Evolutionary conservation across 306 rosid species (phyloP), one percentile per base, ranked within the genome.

Genomic region (Quercus ilex): DNA sequence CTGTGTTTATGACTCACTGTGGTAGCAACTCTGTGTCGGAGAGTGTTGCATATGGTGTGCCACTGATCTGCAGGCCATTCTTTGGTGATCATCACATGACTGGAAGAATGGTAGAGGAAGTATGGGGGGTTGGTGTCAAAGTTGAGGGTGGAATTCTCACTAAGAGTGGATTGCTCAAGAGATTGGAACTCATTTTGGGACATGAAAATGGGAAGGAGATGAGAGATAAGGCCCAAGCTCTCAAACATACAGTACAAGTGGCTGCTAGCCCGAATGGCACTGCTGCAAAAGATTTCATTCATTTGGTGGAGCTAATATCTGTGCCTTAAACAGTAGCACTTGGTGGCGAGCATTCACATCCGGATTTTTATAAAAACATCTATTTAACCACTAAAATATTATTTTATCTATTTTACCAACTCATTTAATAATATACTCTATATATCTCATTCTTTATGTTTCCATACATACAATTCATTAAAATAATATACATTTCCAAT

Each of bases 11-110:
- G 85, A 85, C 91, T 8, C 94, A 90, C 4, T 71, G 84, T 46
- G 92, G 90, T 15, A 41, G 80, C 25, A 89, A 87, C 82, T 87
- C 92, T 0, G 88, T 87, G 4, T 74, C 15, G 43, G 92, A 91
- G 77, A 76, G 90, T 41, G 59, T 91, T 13, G 81, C 80, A 3
- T 78, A 71, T 53, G 89, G 84, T 19, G 91, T 90, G 21, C 91
- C 94, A 1, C 83, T 90, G 88, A 81, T 89, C 3, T 75, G 84
- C 46, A 72, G 89, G 81, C 91, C 88, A 0, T 85, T 74, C 14
- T 87, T 85, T n/a, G 91, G 85, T 33, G 93, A 89, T 59, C 86
- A 89, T 0, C 63, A 52, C 18, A 77, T 89, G 83, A 38, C 64
- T 23, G 86, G 71, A 1, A 78, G 85, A 51, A 75, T 83, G 79